Evolutionary conservation across 2,329 filamentous ascomycete species (phyloP), one percentile per base, ranked within the genome.

Genomic region (Macrophomina tecta): DNA sequence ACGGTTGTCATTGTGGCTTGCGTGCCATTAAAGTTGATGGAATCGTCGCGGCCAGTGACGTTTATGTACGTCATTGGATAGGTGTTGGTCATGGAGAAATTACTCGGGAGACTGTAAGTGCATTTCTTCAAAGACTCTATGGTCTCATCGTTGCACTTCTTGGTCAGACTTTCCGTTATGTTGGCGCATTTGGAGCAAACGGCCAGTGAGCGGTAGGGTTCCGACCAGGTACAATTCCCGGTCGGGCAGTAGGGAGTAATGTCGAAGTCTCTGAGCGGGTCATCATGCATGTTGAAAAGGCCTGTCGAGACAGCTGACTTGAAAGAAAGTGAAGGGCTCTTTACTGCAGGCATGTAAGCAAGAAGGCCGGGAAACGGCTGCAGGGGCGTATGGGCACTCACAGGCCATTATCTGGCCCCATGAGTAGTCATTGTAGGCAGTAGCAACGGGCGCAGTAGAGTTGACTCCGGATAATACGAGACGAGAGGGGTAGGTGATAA

Each of bases 191-290:
- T 64, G 32, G 58, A 40, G 60, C 67, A 68, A 2, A 68, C 18
- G 18, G 52, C 67, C 36, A 68, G n/a, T 3, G 67, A 64, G n/a
- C 45, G 56, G 23, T 68, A 68, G 4, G 60, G 48, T 9, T 64
- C 34, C 23, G 42, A 23, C 67, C 67, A 68, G 16, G 67, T 68
- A 38, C 67, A 68, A 36, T 68, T 68, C 2, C 67, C 67, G 9
- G 64, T 68, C 5, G 67, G 36, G n/a, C 67, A 68, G 14, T 42
- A 62, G 6, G 67, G 56, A 1, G 64, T 60, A 0, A 65, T 32
- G 2, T 46, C 63, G 18, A 65, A 65, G 14, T 65, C 52, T 3
- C 23, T 12, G 51, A 55, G 46, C 6, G 49, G 40, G 12, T 65
- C 32, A 0, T 48, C 51, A 3, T 46, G 45, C 11, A 30, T 56